A percentile compares a stretch with the other conserved stretches of the same genome.
Conservation (phyloP, 192 early-diverging fungal genomes). For the Gigaspora rosea region DNA sequence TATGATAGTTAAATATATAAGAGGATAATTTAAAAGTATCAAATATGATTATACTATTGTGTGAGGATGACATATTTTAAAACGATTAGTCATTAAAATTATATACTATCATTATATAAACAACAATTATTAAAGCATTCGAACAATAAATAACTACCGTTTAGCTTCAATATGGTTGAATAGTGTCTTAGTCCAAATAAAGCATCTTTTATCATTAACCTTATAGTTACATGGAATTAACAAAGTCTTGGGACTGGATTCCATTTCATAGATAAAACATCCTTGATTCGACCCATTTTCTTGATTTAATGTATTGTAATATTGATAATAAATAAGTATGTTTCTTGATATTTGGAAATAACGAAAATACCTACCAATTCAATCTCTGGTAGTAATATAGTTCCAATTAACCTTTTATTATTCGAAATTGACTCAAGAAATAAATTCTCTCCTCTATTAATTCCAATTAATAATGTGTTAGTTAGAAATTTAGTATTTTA, state of each 20-base stretch:
- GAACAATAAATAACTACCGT: neutral
- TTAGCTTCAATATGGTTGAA: neutral
- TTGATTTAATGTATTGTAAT: neutral
- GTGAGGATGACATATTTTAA: neutral
- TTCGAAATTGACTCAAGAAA: neutral
- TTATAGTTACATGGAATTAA: slow-evolving; percentile 6
- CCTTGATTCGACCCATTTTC: neutral
- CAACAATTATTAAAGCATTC: neutral
- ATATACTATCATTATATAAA: neutral
- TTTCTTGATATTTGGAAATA: neutral
- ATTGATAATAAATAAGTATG: neutral
- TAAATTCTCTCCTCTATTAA: neutral
- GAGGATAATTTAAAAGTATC: neutral
- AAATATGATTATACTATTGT: neutral
- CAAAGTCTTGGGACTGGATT: neutral
- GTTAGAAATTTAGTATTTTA: neutral
- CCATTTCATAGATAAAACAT: slow-evolving; percentile 2
- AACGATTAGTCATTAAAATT: too few species aligned
- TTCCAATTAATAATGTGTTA: slow-evolving; percentile 1
- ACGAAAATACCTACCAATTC: neutral
- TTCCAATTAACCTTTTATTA: neutral
- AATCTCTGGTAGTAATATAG: neutral
- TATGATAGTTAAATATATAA: neutral
- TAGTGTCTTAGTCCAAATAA: neutral
- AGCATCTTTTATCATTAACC: slow-evolving; percentile 13